Base-by-base conservation (phyloP, 2,329 filamentous ascomycete species). In the Plectosphaerella plurivora region DNA sequence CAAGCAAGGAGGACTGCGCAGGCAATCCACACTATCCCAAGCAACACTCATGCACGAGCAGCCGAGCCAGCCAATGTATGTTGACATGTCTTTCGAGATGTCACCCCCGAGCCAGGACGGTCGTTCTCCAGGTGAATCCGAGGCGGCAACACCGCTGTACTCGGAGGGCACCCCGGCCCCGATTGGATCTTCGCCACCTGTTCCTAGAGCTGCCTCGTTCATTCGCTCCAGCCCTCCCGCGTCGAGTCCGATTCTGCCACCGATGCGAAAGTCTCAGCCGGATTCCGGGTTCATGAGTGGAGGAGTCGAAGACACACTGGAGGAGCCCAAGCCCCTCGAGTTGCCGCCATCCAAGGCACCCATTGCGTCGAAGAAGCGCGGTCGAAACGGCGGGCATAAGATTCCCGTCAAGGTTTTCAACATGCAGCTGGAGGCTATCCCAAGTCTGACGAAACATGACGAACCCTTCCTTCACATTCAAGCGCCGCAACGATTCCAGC, bases 251-350 rank as follows among this genome's bases (percentile, higher is more conserved):
- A 79, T 84, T 44, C 76, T 91, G 48, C 83, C 83, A 8, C 81
- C 82, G 0, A 84, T 86, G 74, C 66, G 85, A 24, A 83, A 85
- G 50, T 78, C 79, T 5, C 76, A 86, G 57, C 76, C 77, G 8
- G 90, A 96, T 64, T 92, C 89, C 14, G 89, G 89, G 2, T 95
- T 95, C 63, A 89, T 92, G 81, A 94, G 89, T 64, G 88, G 87
- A n/a, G 81, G 84, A 7, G 67, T 87, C 15, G 81, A 87, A n/a
- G 84, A 87, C 24, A 75, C 85, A 6, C 82, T 90, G 54, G 86
- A 86, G 37, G 78, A 83, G 14, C 69, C 74, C 2, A 67, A 76
- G 53, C 62, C 71, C n/a, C 59, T 73, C 8, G 66, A 70, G 12
- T 67, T 66, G 24, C 25, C 15, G 16, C 37, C 35, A 49, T 25